Conservation (phyloP, 352 stramenopile species). For the Elongisporangium prolatum region DNA sequence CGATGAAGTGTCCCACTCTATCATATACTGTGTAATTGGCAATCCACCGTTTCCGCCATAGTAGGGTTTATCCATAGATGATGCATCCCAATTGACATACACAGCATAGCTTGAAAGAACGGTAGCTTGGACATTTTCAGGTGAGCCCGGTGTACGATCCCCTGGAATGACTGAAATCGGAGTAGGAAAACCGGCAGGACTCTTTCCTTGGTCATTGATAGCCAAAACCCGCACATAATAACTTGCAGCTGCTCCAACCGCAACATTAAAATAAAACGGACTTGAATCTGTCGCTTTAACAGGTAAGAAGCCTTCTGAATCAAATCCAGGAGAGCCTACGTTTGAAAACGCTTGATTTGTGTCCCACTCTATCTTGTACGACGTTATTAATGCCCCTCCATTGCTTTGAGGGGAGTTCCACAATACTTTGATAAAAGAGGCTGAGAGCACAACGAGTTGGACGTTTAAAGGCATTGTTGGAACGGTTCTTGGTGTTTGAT, state of each 20-base stretch:
- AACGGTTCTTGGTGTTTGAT: slow-evolving; percentile 46
- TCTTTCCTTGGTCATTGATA: slow-evolving; percentile 87
- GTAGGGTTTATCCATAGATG: slow-evolving; percentile 71
- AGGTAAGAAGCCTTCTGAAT: slow-evolving; percentile 37
- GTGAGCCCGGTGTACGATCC: slow-evolving; percentile 72
- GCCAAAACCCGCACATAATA: slow-evolving; percentile 91
- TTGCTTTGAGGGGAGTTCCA: slow-evolving; percentile 62
- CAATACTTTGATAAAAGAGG: slow-evolving; percentile 66
- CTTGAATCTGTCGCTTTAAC: slow-evolving; percentile 27
- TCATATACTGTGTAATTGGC: slow-evolving; percentile 92
- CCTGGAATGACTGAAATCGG: slow-evolving; percentile 49
- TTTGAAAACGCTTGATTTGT: slow-evolving; percentile 60
- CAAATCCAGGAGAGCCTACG: slow-evolving; percentile 65
- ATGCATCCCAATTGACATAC: slow-evolving; percentile 87
- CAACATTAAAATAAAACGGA: slow-evolving; percentile 92
- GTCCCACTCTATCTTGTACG: slow-evolving; percentile 94
- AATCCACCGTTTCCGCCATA: slow-evolving; percentile 91
- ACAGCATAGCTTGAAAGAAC: slow-evolving; percentile 90
- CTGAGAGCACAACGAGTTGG: slow-evolving; percentile 54
- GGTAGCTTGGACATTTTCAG: slow-evolving; percentile 49
- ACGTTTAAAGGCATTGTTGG: slow-evolving; percentile 30
- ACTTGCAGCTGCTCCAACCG: slow-evolving; percentile 39
- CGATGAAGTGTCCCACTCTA: slow-evolving; percentile 92
- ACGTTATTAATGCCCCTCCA: slow-evolving; percentile 70
- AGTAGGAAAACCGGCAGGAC: slow-evolving; percentile 33